Percentiles rank a stretch among this genome's conserved stretches.
phyloP scores from a whole-genome alignment of 257 asterid species.

The Avicennia marina region DNA sequence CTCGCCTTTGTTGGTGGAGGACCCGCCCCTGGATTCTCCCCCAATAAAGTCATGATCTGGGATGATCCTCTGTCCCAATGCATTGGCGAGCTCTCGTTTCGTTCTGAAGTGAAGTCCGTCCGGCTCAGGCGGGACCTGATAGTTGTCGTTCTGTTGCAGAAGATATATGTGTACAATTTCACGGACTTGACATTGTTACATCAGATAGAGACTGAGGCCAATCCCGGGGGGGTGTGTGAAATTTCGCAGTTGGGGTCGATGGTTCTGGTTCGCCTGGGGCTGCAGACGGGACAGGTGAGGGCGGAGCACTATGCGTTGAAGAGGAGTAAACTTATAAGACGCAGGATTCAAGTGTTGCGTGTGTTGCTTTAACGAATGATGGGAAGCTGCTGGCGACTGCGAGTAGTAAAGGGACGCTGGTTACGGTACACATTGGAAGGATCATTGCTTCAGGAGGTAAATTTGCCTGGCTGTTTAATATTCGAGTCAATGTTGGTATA shows the following conservation, averaged over 20 bases:
- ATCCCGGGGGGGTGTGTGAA: conserved; percentile 25
- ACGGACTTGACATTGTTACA: conserved; percentile 10
- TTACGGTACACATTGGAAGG: conserved; percentile 49
- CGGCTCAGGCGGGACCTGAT: conserved; percentile 22
- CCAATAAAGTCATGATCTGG: conserved; percentile 56
- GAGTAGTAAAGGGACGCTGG: conserved; percentile 53
- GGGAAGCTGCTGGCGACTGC: conserved; percentile 61
- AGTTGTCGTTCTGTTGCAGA: conserved; percentile 21
- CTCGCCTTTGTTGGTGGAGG: conserved; percentile 56
- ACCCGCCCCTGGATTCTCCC: conserved; percentile 23
- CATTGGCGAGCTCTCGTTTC: conserved; percentile 27
- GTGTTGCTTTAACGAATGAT: conserved; percentile 40
- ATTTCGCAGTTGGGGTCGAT: conserved; percentile 1
- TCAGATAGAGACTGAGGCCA: conserved; percentile 24
- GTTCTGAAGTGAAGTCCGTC: conserved; percentile 22
- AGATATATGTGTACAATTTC: conserved; percentile 17
- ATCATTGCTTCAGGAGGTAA: conserved; percentile 54
- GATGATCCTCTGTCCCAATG: conserved; percentile 41
- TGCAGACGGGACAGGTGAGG: conserved; percentile 46
- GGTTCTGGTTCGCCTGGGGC: conserved; percentile 22
- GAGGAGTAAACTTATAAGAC: conserved; percentile 40
- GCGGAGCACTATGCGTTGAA: conserved; percentile 33
- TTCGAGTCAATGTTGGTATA: no score
- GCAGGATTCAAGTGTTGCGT: conserved; percentile 41
- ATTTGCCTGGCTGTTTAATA: not conserved